A percentile compares a stretch with the other conserved stretches of the same genome.
These are phyloP conservation scores for Trichosanthes truncata DNA, from an alignment of 306 rosid species.

Conservation along the genomic window DNA sequence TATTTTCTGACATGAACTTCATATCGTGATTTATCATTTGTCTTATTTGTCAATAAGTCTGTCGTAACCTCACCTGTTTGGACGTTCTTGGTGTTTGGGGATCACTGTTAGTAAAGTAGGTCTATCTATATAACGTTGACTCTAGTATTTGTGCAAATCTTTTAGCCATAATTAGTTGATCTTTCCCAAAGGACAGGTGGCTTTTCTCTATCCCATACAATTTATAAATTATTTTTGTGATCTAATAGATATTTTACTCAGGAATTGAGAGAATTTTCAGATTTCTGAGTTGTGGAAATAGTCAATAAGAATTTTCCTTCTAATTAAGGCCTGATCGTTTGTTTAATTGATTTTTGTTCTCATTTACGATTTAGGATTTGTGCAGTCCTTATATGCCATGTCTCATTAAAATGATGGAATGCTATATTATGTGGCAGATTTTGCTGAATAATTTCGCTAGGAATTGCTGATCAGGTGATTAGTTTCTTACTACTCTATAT, in stretches of 20 bases:
- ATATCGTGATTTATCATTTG: neutral
- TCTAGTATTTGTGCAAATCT: neutral
- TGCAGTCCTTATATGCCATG: neutral
- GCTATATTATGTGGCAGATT: neutral
- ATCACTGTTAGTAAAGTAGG: neutral
- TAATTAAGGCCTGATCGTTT: neutral
- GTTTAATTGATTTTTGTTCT: neutral
- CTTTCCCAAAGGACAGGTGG: neutral
- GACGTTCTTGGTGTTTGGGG: neutral
- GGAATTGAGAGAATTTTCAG: neutral
- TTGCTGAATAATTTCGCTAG: neutral
- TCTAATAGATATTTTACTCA: neutral
- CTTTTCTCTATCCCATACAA: neutral
- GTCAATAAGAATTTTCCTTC: neutral
- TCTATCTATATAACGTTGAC: neutral
- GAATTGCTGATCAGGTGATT: slow-evolving; percentile 6
- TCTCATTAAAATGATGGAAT: neutral
- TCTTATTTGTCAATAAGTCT: neutral
- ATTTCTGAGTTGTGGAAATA: neutral
- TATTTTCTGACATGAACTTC: neutral
- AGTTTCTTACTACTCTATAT: slow-evolving; percentile 6
- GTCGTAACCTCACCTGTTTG: neutral
- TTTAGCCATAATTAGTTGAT: neutral
- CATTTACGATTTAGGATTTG: neutral
- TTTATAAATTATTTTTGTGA: neutral